Base-by-base conservation (phyloP, 1,284 basidiomycete genomes). In the Ustilago trichophora region DNA sequence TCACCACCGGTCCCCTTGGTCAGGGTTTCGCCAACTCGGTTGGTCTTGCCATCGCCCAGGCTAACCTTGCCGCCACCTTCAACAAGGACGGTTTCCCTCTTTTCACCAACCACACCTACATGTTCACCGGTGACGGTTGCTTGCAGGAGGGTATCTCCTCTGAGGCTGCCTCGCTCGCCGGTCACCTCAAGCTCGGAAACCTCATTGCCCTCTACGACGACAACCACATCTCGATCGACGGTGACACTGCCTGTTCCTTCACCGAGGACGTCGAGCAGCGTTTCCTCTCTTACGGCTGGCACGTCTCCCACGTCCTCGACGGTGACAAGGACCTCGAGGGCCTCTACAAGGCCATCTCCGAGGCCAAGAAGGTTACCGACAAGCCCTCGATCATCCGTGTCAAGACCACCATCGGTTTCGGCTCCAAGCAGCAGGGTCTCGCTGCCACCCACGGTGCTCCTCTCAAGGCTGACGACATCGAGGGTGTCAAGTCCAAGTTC, bases 1-100 rank as follows among this genome's bases (percentile, higher is more conserved):
- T 96, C 69, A 97, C 93, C 75, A 97, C 94, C 54, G 94, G 93
- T 66, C 93, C 94, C 62, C 89, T 97, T 29, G 93, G 93, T 44
- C 93, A 97, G 84, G 80, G 70, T 80, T 90, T 97, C 82, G 88
- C 90, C 75, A 95, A 93, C 82, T 91, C 88, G 62, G 92, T 97
- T 71, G 93, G 93, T 83, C 85, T 97, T 50, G 94, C 93, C 58
- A 93, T 96, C 60, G 93, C 91, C 19, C 89, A 94, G 84, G 90
- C 90, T 29, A 92, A 97, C 83, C 85, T 94, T 64, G 92, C 86
- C 47, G 92, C 92, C 37, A 85, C 88, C 49, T 97, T 88, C 86
- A 97, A 97, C 87, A 91, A 90, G 83, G 88, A 91, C 47, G 87
- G 87, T 29, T 93, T 91, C 81, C 84, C 89, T 47, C 84, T 97